Conservation (phyloP, 106 monocot species). For the Dendrobium huoshanense region DNA sequence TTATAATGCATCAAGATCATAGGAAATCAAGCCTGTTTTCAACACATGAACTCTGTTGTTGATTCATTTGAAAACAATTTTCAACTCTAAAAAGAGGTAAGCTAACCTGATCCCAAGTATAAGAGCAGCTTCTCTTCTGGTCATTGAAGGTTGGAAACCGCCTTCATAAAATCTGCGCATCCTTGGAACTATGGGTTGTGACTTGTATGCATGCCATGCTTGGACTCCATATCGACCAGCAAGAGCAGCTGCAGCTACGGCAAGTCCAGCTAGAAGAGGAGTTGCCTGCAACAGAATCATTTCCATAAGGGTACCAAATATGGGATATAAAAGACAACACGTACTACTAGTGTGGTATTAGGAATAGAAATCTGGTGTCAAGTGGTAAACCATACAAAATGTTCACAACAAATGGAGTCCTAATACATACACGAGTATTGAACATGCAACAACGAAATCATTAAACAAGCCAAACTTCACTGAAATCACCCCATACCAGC, state of each 20-base stretch:
- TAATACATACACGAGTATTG: no score
- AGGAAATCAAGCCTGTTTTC: not conserved
- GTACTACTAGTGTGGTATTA: no score
- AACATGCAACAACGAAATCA: no score
- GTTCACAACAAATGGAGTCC: no score
- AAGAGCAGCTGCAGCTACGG: conserved; percentile 81
- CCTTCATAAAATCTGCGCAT: conserved; percentile 96
- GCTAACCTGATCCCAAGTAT: conserved; percentile 81
- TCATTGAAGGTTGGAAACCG: conserved; percentile 85
- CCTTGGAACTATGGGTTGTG: conserved; percentile 56
- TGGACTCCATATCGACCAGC: conserved; percentile 81
- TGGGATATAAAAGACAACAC: not conserved
- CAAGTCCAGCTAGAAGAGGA: conserved; percentile 80
- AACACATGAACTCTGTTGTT: not conserved
- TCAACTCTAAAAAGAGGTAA: not conserved
- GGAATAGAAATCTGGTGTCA: no score
- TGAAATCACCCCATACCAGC: no score
- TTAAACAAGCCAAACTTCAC: no score
- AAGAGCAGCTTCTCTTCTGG: conserved; percentile 78
- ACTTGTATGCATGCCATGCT: conserved; percentile 87
- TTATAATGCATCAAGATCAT: not conserved
- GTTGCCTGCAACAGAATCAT: conserved; percentile 38
- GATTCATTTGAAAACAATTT: not conserved
- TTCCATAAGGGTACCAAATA: not conserved
- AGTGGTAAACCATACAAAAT: no score